phyloP scores from a whole-genome alignment of 192 early-diverging fungal genomes.

The Podochytrium sp. region DNA sequence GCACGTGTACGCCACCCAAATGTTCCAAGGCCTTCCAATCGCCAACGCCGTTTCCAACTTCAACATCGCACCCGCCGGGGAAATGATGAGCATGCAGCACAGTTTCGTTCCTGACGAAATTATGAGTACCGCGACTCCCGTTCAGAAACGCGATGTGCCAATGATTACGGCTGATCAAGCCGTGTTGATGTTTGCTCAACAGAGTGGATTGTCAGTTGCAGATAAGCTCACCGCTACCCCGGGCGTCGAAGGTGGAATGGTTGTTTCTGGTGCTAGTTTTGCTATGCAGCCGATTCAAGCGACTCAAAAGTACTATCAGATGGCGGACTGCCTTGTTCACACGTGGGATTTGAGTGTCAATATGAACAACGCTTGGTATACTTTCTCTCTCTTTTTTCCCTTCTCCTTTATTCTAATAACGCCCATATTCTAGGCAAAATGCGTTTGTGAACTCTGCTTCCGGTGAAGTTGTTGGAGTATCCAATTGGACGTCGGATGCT shows the following conservation, averaged over 20 bases:
- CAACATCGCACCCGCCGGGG: background rate
- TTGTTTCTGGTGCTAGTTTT: conserved; percentile 1
- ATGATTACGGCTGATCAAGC: background rate
- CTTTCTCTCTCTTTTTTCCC: background rate
- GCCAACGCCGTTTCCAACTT: conserved; percentile 21
- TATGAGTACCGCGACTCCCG: background rate
- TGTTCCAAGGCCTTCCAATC: conserved; percentile 15
- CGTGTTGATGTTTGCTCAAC: background rate
- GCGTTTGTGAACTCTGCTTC: background rate
- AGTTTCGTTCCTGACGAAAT: background rate
- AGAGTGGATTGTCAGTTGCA: background rate
- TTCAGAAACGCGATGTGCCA: background rate
- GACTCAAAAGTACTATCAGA: conserved; percentile 25
- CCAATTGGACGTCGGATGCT: background rate
- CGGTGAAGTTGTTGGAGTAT: background rate
- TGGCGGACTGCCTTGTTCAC: background rate
- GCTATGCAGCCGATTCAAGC: background rate
- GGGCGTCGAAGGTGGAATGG: background rate
- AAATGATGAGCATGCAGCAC: background rate
- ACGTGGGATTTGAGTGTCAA: conserved; percentile 22
- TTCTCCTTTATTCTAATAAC: background rate
- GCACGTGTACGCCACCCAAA: conserved; percentile 9
- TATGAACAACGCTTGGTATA: background rate
- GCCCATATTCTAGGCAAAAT: background rate
- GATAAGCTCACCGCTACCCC: conserved; percentile 7